Percentiles rank a stretch among this genome's conserved stretches.
These are phyloP conservation scores for Eragrostis curvula DNA, from an alignment of 176 grass and related monocot genomes.

Conservation along the genomic window DNA sequence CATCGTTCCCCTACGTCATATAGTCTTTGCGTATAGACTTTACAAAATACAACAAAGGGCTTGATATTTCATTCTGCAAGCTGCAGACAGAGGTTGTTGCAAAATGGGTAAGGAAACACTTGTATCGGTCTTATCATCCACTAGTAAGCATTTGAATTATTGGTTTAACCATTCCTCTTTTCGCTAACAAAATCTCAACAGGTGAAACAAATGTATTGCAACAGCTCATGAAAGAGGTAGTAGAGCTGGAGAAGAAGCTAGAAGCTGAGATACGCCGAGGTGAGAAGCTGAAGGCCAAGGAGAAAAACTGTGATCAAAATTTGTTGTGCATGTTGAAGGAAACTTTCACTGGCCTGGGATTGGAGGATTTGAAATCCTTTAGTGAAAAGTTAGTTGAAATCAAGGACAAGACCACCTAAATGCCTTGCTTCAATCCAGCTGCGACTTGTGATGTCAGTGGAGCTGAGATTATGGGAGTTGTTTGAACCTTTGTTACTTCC, in stretches of 20 bases:
- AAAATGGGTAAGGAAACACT: slow-evolving; percentile 2
- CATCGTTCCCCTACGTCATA: background rate
- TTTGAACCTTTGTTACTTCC: background rate
- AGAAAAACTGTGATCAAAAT: background rate
- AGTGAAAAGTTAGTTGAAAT: background rate
- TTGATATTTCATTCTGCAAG: no score
- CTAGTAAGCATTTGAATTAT: background rate
- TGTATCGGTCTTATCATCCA: background rate
- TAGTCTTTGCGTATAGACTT: background rate
- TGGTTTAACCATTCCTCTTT: slow-evolving; percentile 12
- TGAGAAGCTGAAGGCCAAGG: background rate
- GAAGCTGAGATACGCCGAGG: background rate
- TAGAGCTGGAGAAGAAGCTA: background rate
- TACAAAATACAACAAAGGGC: background rate
- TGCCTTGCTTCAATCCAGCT: background rate
- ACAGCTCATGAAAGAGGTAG: background rate
- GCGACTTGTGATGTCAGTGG: background rate
- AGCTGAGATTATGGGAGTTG: background rate
- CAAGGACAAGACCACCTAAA: background rate
- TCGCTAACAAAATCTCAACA: background rate
- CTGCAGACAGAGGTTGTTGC: background rate
- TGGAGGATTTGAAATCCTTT: background rate
- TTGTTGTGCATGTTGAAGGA: background rate
- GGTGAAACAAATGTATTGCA: slow-evolving; percentile 1
- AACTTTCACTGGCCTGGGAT: background rate